Conservation (phyloP, 148 eudicot genomes). For the Cornus kousa region DNA sequence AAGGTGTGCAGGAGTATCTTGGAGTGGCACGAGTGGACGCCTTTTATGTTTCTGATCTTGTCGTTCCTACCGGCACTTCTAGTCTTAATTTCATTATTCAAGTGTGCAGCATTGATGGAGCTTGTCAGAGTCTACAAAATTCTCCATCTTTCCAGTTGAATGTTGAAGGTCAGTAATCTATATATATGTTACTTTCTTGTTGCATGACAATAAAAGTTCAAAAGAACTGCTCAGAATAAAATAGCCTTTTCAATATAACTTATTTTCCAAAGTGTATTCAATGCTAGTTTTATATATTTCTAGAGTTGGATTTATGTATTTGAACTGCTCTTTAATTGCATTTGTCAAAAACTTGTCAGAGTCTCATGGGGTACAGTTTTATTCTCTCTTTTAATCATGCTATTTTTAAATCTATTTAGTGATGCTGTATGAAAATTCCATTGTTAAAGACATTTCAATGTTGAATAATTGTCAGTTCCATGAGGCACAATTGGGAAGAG, state of each 20-base stretch:
- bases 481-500: neutral
- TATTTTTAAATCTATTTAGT: neutral
- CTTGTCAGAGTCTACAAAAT: constrained; percentile 50
- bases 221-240: neutral
- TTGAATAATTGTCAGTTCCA: neutral
- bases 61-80: constrained; percentile 48
- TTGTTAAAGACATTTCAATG: neutral
- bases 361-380: neutral
- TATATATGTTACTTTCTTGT: neutral
- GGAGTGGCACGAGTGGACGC: constrained; percentile 70
- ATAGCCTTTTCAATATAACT: neutral
- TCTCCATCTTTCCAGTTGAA: constrained; percentile 59
- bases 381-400: neutral
- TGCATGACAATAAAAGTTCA: neutral
- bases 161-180: constrained; percentile 49
- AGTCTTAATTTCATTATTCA: constrained; percentile 62
- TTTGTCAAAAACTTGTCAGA: neutral
- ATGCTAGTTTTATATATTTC: no score
- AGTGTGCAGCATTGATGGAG: constrained; percentile 61
- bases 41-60: constrained; percentile 64
- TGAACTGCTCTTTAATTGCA: neutral
- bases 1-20: constrained; percentile 44
- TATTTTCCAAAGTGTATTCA: neutral
- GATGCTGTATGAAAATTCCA: neutral
- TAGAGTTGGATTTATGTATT: neutral